These are phyloP conservation scores for Microstroma glucosiphilum DNA, from an alignment of 1,284 basidiomycete species.

Conservation along the genomic window DNA sequence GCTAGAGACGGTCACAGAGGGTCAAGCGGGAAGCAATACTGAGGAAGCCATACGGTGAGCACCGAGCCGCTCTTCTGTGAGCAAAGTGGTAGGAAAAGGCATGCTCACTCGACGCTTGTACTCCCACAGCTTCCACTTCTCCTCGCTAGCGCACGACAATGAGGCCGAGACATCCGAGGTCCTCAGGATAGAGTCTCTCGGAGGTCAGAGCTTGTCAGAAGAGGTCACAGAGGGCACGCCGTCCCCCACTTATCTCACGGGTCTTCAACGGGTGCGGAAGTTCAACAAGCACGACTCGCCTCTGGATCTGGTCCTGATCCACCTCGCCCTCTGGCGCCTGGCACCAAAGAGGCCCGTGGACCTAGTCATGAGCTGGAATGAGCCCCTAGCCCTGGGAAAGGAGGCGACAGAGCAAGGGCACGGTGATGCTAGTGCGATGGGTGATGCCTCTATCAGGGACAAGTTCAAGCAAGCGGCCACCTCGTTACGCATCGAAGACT, in stretches of 20 bases:
- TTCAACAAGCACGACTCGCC: slow-evolving; percentile 33
- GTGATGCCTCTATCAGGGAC: background rate
- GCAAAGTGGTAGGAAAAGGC: background rate
- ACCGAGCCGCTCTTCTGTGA: background rate
- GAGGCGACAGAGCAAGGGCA: background rate
- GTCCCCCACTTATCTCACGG: slow-evolving; percentile 24
- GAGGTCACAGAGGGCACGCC: slow-evolving; percentile 6
- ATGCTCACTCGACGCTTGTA: background rate
- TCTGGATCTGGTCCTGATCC: slow-evolving; percentile 33
- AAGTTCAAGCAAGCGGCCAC: background rate
- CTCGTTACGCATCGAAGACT: background rate
- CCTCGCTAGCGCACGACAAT: slow-evolving; percentile 87
- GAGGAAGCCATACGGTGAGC: background rate
- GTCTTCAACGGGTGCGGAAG: slow-evolving; percentile 39
- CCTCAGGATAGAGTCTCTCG: slow-evolving; percentile 49
- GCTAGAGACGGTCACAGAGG: slow-evolving; percentile 64
- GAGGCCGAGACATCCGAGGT: slow-evolving; percentile 60
- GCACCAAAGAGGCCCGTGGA: slow-evolving; percentile 34
- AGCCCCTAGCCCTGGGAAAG: slow-evolving; percentile 16
- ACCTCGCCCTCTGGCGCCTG: slow-evolving; percentile 43
- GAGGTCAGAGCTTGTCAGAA: too few species aligned
- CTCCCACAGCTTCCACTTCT: slow-evolving; percentile 75
- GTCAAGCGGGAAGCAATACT: slow-evolving; percentile 52
- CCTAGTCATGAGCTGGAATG: slow-evolving; percentile 44
- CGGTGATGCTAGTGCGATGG: background rate